phyloP scores from a whole-genome alignment of 2,329 filamentous ascomycete species.

The Neopestalotiopsis clavispora region DNA sequence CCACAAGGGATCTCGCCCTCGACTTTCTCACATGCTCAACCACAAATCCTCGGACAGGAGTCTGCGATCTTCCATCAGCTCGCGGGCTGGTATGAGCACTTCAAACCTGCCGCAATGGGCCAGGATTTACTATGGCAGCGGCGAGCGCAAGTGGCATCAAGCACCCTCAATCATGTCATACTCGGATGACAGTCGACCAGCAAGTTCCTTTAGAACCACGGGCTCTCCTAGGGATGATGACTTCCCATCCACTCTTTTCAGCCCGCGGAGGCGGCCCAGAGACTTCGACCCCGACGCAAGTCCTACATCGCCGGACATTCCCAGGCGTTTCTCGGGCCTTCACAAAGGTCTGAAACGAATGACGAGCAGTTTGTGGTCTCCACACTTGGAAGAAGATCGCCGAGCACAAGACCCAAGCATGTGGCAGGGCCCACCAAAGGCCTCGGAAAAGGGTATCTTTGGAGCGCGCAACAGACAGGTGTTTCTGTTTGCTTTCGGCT shows the following conservation, averaged over 20 bases:
- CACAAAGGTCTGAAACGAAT: slow-evolving; percentile 47
- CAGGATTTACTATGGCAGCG: slow-evolving; percentile 72
- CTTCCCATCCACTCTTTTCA: slow-evolving; percentile 41
- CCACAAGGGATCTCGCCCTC: slow-evolving; percentile 56
- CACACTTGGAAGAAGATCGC: slow-evolving; percentile 70
- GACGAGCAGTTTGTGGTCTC: slow-evolving; percentile 72
- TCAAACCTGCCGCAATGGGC: slow-evolving; percentile 60
- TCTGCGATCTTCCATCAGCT: slow-evolving; percentile 57
- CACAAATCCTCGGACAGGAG: slow-evolving; percentile 56
- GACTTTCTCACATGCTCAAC: slow-evolving; percentile 56
- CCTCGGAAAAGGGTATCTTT: slow-evolving; percentile 62
- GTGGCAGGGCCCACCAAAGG: slow-evolving; percentile 76
- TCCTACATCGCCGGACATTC: slow-evolving; percentile 51
- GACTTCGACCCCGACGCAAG: slow-evolving; percentile 34
- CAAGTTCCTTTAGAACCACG: slow-evolving; percentile 47
- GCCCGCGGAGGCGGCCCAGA: slow-evolving; percentile 35
- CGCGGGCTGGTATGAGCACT: slow-evolving; percentile 50
- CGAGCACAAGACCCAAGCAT: slow-evolving; percentile 62
- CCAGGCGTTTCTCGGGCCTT: slow-evolving; percentile 32
- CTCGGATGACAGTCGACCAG: slow-evolving; percentile 55
- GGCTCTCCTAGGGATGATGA: slow-evolving; percentile 57
- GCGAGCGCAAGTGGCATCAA: slow-evolving; percentile 60
- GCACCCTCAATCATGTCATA: slow-evolving; percentile 51
- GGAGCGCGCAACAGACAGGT: slow-evolving; percentile 77
- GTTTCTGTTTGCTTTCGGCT: slow-evolving; percentile 75